Conservation (phyloP, 352 stramenopile genomes). For the Phytophthora capsici region DNA sequence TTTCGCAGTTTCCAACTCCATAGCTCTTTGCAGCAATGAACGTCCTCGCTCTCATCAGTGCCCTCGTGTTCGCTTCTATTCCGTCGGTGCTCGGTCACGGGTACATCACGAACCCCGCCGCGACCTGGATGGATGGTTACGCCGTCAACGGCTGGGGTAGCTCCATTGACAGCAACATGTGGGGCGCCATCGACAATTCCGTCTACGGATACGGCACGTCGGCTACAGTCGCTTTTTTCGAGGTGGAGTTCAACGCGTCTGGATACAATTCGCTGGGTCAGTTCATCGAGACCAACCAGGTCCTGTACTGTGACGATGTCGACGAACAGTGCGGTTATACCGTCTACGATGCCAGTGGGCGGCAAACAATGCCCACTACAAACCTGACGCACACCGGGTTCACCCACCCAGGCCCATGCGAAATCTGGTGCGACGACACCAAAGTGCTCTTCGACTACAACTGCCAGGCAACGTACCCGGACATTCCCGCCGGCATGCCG, state of each 20-base stretch:
- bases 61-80: conserved; percentile 10
- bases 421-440: conserved; percentile 62
- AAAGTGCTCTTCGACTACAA: conserved; percentile 54
- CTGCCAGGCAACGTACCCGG: conserved; percentile 48
- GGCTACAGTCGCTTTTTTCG: conserved; percentile 47
- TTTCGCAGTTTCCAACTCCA: conserved; percentile 23
- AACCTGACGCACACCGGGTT: conserved; percentile 56
- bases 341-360: conserved; percentile 36
- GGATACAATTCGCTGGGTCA: conserved; percentile 54
- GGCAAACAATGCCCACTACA: conserved; percentile 35
- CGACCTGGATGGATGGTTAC: conserved; percentile 49
- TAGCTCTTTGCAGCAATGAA: conserved; percentile 25
- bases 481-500: conserved; percentile 39
- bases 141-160: conserved; percentile 49
- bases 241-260: conserved; percentile 44
- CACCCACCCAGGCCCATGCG: conserved; percentile 60
- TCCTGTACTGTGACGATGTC: conserved; percentile 42
- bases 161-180: conserved; percentile 52
- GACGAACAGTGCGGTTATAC: conserved; percentile 51
- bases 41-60: conserved; percentile 18
- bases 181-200: conserved; percentile 41
- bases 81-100: conserved; percentile 30
- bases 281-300: conserved; percentile 52
- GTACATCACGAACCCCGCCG: conserved; percentile 51
- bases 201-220: conserved; percentile 49